phyloP scores from a whole-genome alignment of 1,284 basidiomycete species.

The Coniophora puteana region DNA sequence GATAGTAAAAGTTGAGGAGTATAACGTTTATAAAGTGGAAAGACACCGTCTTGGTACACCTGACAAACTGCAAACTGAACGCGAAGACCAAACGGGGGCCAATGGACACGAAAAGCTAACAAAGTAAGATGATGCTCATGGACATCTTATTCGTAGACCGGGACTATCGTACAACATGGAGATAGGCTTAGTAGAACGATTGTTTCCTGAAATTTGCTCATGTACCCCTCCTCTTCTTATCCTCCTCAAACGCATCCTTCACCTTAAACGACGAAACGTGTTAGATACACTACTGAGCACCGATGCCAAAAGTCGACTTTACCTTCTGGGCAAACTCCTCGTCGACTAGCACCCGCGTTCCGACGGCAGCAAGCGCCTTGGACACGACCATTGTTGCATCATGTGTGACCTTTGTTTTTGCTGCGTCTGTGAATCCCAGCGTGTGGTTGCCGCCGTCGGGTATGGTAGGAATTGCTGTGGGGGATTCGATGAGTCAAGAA shows the following conservation, averaged over 20 bases:
- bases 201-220: no score
- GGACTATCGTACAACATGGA: no score
- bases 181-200: no score
- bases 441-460: constrained; percentile 59
- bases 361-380: constrained; percentile 51
- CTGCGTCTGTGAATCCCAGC: constrained; percentile 46
- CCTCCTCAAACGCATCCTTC: background rate
- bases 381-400: constrained; percentile 46
- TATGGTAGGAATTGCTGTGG: constrained; percentile 45
- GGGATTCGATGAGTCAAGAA: background rate
- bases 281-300: background rate
- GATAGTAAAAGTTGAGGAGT: no score
- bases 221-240: background rate
- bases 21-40: no score
- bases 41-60: no score
- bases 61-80: no score
- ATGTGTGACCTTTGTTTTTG: constrained; percentile 49
- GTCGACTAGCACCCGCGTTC: constrained; percentile 51
- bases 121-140: no score
- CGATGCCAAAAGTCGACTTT: constrained; percentile 20
- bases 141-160: no score
- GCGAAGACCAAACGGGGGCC: no score
- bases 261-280: background rate
- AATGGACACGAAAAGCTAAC: no score
- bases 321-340: constrained; percentile 35